Conservation (phyloP, 805 yeast species). For the Candida maris region DNA sequence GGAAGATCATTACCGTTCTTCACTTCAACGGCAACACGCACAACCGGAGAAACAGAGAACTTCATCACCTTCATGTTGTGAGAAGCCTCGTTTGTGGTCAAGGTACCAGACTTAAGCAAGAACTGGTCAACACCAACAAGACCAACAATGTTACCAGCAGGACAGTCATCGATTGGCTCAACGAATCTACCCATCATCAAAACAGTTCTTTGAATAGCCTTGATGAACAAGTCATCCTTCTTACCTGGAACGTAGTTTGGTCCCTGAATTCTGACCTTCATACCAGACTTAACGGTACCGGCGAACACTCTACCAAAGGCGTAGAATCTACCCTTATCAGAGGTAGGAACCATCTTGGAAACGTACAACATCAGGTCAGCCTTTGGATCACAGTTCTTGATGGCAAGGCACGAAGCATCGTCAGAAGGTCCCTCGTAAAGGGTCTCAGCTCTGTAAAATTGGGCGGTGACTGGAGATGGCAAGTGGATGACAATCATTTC, state of each 20-base stretch:
- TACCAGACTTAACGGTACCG: conserved; percentile 98
- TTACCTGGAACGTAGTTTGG: conserved; percentile 99
- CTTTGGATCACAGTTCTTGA: conserved; percentile 97
- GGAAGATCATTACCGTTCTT: conserved; percentile 99
- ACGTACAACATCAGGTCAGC: conserved; percentile 99
- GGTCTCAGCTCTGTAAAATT: conserved; percentile 97
- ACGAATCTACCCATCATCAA: conserved; percentile 99
- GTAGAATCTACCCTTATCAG: conserved; percentile 99
- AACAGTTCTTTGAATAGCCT: conserved; percentile 98
- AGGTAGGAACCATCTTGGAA: conserved; percentile 99
- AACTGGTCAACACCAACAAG: conserved; percentile 99
- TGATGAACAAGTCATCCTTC: conserved; percentile 95
- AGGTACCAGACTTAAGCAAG: conserved; percentile 98
- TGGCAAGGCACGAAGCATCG: conserved; percentile 86
- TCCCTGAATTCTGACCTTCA: conserved; percentile 99
- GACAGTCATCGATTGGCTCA: conserved; percentile 98
- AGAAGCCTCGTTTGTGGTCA: conserved; percentile 93
- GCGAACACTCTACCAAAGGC: conserved; percentile 99
- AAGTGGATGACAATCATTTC: conserved; percentile 98
- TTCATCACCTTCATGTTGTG: conserved; percentile 99
- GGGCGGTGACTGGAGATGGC: conserved; percentile 99
- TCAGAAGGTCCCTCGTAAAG: conserved; percentile 98
- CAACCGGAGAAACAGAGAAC: conserved; percentile 99
- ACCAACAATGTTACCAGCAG: conserved; percentile 99
- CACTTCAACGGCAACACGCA: conserved; percentile 98